phyloP scores from a whole-genome alignment of 768 basidiomycete genomes.

The Boletus subcaerulescens region DNA sequence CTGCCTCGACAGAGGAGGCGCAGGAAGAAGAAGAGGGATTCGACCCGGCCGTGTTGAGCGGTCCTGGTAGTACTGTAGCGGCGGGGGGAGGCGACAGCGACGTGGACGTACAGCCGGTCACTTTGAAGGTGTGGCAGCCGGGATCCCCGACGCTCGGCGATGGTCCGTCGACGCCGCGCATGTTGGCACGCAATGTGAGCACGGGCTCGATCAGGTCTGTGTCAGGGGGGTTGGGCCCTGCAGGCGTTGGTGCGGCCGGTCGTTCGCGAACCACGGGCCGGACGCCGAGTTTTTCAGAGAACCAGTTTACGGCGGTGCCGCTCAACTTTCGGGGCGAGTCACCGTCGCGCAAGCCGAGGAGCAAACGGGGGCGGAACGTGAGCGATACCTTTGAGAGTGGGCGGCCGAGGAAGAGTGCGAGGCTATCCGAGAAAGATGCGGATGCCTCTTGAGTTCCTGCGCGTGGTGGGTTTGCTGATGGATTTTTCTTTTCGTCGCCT shows the following conservation, averaged over 20 bases:
- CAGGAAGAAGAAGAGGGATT: constrained; percentile 15
- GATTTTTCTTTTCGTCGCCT: no score
- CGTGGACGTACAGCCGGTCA: constrained; percentile 29
- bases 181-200: constrained; percentile 15
- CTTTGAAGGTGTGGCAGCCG: background rate
- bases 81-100: background rate
- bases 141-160: background rate
- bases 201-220: constrained; percentile 5
- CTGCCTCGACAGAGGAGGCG: background rate
- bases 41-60: constrained; percentile 6
- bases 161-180: constrained; percentile 32
- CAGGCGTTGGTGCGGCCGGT: no score
- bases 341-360: constrained; percentile 29
- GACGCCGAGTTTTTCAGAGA: constrained; percentile 36
- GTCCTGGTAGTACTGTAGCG: background rate
- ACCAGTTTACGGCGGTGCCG: constrained; percentile 48
- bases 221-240: background rate
- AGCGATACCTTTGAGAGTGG: constrained; percentile 12
- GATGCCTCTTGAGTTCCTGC: background rate
- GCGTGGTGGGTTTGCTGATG: no score
- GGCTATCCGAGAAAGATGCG: constrained; percentile 1
- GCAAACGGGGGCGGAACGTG: constrained; percentile 23
- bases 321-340: constrained; percentile 32
- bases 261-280: constrained; percentile 18
- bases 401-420: constrained; percentile 23